phyloP scores from a whole-genome alignment of 2,329 filamentous ascomycete genomes.

The Trichoderma sp. region DNA sequence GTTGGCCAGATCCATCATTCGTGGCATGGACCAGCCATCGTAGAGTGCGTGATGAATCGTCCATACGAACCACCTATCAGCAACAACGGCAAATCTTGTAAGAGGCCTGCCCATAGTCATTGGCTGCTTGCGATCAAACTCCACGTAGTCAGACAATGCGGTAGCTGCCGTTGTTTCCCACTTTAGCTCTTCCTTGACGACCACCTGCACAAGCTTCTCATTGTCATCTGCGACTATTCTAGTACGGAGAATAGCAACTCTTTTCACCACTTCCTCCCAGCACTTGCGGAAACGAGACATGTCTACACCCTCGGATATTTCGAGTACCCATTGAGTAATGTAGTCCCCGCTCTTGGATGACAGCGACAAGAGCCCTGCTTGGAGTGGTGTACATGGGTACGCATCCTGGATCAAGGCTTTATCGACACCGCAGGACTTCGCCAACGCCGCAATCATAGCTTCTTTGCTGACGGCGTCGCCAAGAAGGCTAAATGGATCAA shows the following conservation, averaged over 20 bases:
- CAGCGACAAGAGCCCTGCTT: no score
- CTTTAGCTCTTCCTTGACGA: neutral
- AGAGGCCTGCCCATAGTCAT: no score
- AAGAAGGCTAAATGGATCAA: no score
- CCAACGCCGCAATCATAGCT: no score
- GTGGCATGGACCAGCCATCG: constrained; percentile 24
- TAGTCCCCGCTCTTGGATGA: no score
- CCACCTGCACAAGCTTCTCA: neutral
- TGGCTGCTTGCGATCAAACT: neutral
- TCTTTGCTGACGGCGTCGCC: no score
- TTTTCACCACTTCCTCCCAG: neutral
- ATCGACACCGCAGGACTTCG: no score
- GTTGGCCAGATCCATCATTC: constrained; percentile 1
- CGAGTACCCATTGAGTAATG: no score
- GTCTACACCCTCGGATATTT: neutral
- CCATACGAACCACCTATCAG: neutral
- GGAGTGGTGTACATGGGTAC: no score
- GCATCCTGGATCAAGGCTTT: no score
- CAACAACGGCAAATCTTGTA: no score
- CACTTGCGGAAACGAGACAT: neutral
- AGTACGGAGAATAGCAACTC: neutral
- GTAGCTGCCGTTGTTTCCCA: neutral
- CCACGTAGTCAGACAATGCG: neutral
- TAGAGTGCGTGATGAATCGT: constrained; percentile 24
- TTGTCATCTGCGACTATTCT: neutral